Percentiles rank a stretch among this genome's conserved stretches.
phyloP scores from a whole-genome alignment of 208 protist species.

The Phytomonas sp. region DNA sequence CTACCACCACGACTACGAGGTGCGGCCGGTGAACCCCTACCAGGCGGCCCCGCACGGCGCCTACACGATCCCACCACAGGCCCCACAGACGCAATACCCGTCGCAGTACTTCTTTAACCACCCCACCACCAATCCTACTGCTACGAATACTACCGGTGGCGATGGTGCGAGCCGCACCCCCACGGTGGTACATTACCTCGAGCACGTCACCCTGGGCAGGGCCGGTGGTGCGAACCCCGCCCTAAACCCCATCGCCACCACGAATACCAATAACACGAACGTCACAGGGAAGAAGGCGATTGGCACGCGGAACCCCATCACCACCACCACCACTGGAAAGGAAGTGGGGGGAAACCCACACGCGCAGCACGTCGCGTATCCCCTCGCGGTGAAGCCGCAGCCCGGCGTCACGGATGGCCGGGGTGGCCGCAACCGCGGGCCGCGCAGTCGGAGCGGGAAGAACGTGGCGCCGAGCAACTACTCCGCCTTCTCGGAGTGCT shows the following conservation, averaged over 20 bases:
- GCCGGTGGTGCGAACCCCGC: conserved; percentile 17
- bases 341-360: not conserved
- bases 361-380: conserved; percentile 17
- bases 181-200: not conserved
- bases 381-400: conserved; percentile 40
- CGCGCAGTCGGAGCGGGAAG: conserved; percentile 45
- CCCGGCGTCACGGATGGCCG: conserved; percentile 13
- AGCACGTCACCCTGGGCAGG: conserved; percentile 14
- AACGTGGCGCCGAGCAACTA: conserved; percentile 57
- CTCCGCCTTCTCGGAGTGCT: conserved; percentile 85
- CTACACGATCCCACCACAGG: conserved; percentile 5
- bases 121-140: conserved; percentile 12
- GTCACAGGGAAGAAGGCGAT: conserved; percentile 16
- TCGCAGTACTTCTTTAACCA: not conserved
- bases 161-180: not conserved
- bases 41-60: conserved; percentile 11
- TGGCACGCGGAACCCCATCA: conserved; percentile 17
- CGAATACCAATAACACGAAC: conserved; percentile 15
- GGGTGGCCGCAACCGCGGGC: conserved; percentile 23
- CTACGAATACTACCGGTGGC: not conserved
- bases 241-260: conserved; percentile 18
- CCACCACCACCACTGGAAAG: conserved; percentile 15
- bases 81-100: conserved; percentile 7
- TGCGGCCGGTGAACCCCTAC: conserved; percentile 36
- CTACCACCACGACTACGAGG: conserved; percentile 21